Evolutionary conservation across 306 rosid genomes (phyloP), one percentile per base, ranked within the genome.

Genomic region (Vigna hirtella): DNA sequence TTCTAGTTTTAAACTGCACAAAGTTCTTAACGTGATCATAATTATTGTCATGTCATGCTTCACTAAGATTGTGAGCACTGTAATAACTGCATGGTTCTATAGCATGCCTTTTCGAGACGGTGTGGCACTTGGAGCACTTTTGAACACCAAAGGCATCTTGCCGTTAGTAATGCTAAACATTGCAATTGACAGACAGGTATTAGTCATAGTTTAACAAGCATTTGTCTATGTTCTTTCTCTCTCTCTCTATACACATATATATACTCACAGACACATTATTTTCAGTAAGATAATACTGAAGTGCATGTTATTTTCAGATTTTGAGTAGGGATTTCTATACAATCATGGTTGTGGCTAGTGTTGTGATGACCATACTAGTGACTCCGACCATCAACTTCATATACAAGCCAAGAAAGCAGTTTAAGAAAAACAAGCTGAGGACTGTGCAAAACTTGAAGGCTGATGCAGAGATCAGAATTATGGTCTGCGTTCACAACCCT

Each of bases 101-200:
- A 56, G 65, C 1, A 72, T 86, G 66, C 40, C 74, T 10, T 0
- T 57, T 32, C 42, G 52, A 17, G 82, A 83, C 65, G 64, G 83
- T 15, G 4, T 72, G 22, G 83, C 85, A 9, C 81, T 86, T 70
- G 89, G 87, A 18, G 20, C 76, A n/a, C 85, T 86, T 8, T 56
- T 83, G 73, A 86, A 83, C 78, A 69, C 89, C 57, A 86, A 86
- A 63, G 89, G 85, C 48, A 26, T 86, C 79, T 77, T 86, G 53
- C 10, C 85, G 2, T 12, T 86, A 0, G 9, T 86, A 14, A 49
- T 80, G 42, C 65, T 86, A 1, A 80, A 61, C 63, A 42, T 50
- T 61, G 89, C 78, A 26, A 26, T 51, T 66, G 83, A 80, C 28
- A 72, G 34, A 9, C 0, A 77, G 89, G 89, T 86, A 28, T 28